Conservation (phyloP, 2,329 filamentous ascomycete genomes). For the Xylaria multiplex region DNA sequence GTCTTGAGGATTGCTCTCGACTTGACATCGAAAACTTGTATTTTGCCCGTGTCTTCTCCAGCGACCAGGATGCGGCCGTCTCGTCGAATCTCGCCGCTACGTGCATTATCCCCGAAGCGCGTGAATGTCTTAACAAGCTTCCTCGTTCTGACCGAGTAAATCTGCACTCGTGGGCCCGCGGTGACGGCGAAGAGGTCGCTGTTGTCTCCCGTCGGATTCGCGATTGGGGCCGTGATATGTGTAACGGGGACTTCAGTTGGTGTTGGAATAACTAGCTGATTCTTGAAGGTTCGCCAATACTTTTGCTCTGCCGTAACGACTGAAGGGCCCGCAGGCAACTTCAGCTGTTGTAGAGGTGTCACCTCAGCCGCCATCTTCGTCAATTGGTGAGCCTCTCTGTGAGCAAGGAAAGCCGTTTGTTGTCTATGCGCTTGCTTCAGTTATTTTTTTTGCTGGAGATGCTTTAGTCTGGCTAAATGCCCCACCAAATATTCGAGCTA, state of each 20-base stretch:
- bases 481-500: conserved; percentile 36
- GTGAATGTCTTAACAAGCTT: conserved; percentile 95
- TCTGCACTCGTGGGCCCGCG: conserved; percentile 90
- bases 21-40: conserved; percentile 93
- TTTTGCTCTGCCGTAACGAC: conserved; percentile 90
- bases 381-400: conserved; percentile 29
- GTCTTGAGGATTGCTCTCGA: conserved; percentile 93
- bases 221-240: conserved; percentile 79
- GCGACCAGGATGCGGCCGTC: conserved; percentile 91
- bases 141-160: conserved; percentile 91
- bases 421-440: neutral
- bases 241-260: conserved; percentile 91
- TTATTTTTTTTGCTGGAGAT: conserved; percentile 22
- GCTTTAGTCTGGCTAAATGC: neutral
- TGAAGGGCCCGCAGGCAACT: conserved; percentile 83
- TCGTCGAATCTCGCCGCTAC: conserved; percentile 85
- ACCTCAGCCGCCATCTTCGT: conserved; percentile 83
- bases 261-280: conserved; percentile 87
- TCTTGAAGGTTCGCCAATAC: conserved; percentile 97
- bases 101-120: conserved; percentile 89
- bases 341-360: conserved; percentile 80
- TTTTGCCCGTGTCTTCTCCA: conserved; percentile 88
- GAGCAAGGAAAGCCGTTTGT: conserved; percentile 21
- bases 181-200: conserved; percentile 89
- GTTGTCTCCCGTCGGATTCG: conserved; percentile 56